Evolutionary conservation across 257 asterid genomes (phyloP).

Genomic region (Hygrophila difformis): DNA sequence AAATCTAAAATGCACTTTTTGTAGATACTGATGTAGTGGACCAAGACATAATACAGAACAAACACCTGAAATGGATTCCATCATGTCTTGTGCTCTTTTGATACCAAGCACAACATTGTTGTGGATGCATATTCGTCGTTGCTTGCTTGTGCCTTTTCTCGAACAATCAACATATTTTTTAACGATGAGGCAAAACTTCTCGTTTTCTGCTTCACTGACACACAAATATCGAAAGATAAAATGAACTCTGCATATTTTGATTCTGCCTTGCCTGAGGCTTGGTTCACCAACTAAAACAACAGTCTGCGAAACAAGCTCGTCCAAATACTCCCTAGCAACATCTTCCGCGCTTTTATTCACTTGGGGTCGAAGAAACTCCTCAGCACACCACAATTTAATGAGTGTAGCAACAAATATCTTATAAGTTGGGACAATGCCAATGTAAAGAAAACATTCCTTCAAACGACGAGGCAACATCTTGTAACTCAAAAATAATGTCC

Average conservation of each 20-base stretch:
- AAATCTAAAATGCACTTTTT: neutral
- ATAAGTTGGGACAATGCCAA: slow-evolving; percentile 12
- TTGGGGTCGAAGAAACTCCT: slow-evolving; percentile 6
- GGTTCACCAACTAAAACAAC: neutral
- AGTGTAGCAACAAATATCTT: slow-evolving; percentile 11
- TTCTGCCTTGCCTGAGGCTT: neutral
- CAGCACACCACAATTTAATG: slow-evolving; percentile 11
- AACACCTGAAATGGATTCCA: neutral
- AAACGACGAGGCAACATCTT: slow-evolving; percentile 12
- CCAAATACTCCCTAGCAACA: slow-evolving; percentile 6
- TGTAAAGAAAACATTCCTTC: slow-evolving; percentile 17
- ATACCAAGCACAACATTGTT: neutral
- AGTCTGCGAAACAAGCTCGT: slow-evolving; percentile 4
- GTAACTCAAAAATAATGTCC: neutral
- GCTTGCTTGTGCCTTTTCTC: neutral
- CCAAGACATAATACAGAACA: neutral
- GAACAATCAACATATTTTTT: neutral
- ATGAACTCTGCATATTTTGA: neutral
- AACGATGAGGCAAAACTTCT: neutral
- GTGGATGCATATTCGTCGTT: neutral
- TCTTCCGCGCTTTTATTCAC: slow-evolving; percentile 1
- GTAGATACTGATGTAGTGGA: neutral
- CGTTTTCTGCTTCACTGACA: neutral
- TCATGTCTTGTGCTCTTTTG: too few relatives aligned
- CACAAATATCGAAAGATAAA: neutral